Percentiles rank a stretch among this genome's conserved stretches.
These are phyloP conservation scores for Sclerotinia minor DNA, from an alignment of 2,329 filamentous ascomycete species.

Conservation along the genomic window DNA sequence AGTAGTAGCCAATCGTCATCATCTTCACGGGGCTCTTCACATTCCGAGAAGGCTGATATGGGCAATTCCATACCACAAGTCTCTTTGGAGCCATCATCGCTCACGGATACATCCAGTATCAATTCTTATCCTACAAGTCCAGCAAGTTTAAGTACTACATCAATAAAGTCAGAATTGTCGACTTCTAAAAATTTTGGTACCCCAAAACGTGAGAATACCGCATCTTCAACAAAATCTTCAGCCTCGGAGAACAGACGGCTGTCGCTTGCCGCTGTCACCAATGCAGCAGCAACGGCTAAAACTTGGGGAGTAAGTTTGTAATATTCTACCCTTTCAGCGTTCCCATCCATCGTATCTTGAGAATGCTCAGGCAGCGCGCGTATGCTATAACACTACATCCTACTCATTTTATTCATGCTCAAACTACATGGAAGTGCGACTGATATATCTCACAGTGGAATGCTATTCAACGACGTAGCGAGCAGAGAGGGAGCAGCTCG, in stretches of 20 bases:
- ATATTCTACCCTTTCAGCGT: not conserved
- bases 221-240: conserved; percentile 37
- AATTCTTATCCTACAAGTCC: conserved; percentile 41
- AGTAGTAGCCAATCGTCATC: conserved; percentile 52
- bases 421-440: not conserved
- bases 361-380: not conserved
- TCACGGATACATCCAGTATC: conserved; percentile 24
- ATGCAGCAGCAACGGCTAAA: conserved; percentile 55
- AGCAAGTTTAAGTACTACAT: conserved; percentile 42
- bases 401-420: not conserved
- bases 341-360: not conserved
- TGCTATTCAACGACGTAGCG: conserved; percentile 52
- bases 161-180: conserved; percentile 45
- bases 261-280: conserved; percentile 56
- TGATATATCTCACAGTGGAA: conserved; percentile 44
- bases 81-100: conserved; percentile 28
- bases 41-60: conserved; percentile 44
- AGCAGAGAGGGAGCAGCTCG: conserved; percentile 37
- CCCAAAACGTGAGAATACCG: conserved; percentile 42
- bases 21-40: conserved; percentile 46
- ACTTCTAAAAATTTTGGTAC: conserved; percentile 46
- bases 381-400: not conserved
- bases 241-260: conserved; percentile 48
- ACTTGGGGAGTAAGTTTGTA: conserved; percentile 51
- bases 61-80: conserved; percentile 40